Evolutionary conservation across 805 yeast genomes (phyloP).

Genomic region (Danielia reshetovae): DNA sequence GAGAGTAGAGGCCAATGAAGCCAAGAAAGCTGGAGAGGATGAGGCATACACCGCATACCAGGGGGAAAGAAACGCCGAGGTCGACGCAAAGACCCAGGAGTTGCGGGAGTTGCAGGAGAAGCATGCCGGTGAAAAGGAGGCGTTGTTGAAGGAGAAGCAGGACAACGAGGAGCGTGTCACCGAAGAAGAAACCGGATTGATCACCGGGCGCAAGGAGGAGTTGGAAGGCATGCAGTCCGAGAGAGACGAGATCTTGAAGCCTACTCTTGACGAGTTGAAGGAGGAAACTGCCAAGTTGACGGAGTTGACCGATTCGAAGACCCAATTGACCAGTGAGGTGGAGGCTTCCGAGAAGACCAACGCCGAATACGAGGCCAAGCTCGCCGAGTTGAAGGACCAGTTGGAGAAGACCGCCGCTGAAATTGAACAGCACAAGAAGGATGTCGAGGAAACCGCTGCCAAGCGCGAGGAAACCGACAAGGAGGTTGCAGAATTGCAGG

Average conservation of each 20-base stretch:
- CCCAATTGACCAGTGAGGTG: constrained; percentile 42
- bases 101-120: constrained; percentile 34
- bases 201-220: constrained; percentile 42
- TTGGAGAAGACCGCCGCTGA: constrained; percentile 39
- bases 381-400: constrained; percentile 42
- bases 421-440: constrained; percentile 29
- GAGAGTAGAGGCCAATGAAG: constrained; percentile 29
- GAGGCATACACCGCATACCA: constrained; percentile 27
- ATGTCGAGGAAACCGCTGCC: constrained; percentile 29
- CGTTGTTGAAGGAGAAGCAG: constrained; percentile 42
- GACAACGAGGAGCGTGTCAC: constrained; percentile 44
- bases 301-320: constrained; percentile 48
- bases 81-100: constrained; percentile 24
- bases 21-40: constrained; percentile 30
- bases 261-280: constrained; percentile 50
- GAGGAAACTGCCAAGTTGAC: constrained; percentile 45
- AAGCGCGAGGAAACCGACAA: constrained; percentile 39
- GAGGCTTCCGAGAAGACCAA: constrained; percentile 42
- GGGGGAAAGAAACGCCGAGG: constrained; percentile 25
- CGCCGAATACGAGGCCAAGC: constrained; percentile 39
- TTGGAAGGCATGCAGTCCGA: constrained; percentile 48
- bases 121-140: constrained; percentile 39
- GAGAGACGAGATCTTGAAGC: constrained; percentile 51
- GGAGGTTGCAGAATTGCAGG: constrained; percentile 35
- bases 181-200: constrained; percentile 40